These are phyloP conservation scores for Thalassia testudinum DNA, from an alignment of 116 monocot species.

Conservation along the genomic window DNA sequence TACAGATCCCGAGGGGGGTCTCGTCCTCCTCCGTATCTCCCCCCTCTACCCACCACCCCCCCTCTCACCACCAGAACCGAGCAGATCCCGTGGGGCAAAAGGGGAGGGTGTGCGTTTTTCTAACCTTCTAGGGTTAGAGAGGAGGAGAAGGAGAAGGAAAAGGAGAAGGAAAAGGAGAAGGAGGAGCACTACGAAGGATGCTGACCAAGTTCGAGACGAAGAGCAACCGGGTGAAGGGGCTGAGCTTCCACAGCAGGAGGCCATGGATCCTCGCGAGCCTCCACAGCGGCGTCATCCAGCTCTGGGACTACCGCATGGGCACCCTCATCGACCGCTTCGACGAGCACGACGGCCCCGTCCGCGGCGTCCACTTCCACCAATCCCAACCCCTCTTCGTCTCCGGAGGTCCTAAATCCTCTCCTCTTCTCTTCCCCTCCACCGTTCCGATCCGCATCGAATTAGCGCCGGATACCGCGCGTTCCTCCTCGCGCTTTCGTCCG, in stretches of 20 bases:
- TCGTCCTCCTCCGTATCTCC: no score
- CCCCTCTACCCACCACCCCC: no score
- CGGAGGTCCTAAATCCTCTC: background rate
- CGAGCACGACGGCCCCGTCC: conserved; percentile 88
- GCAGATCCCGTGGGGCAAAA: no score
- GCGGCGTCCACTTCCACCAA: conserved; percentile 84
- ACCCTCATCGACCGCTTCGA: conserved; percentile 88
- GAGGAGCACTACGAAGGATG: conserved; percentile 20
- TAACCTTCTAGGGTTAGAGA: no score
- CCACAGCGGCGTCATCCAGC: conserved; percentile 87
- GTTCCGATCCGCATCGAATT: no score
- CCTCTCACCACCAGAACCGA: no score
- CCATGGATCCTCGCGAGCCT: conserved; percentile 89
- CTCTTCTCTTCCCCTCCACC: no score
- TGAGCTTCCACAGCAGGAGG: conserved; percentile 82
- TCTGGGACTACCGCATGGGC: conserved; percentile 91
- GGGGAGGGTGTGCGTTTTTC: no score
- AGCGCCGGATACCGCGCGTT: no score
- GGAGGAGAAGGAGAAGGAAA: no score
- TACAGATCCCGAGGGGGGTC: no score
- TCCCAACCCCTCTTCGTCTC: conserved; percentile 21
- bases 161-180: background rate
- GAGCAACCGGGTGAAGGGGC: conserved; percentile 83
- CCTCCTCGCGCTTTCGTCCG: no score
- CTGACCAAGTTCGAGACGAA: conserved; percentile 97